A percentile compares a stretch with the other conserved stretches of the same genome.
Evolutionary conservation across 2,329 filamentous ascomycete genomes (phyloP).

Genomic region (Hymenoscyphus fraxineus): DNA sequence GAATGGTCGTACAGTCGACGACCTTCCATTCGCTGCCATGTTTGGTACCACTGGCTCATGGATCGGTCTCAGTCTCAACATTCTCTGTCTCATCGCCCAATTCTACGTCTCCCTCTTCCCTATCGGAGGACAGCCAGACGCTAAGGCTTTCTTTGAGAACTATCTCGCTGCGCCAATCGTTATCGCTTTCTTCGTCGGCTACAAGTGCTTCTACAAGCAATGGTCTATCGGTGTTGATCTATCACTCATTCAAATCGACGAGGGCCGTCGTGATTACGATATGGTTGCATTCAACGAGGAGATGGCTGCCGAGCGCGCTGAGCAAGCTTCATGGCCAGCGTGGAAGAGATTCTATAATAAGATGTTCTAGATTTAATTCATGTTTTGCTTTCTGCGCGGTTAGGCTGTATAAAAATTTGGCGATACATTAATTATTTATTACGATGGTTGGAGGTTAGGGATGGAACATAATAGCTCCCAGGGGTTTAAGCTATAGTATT

Average conservation of each 20-base stretch:
- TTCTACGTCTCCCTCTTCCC: constrained; percentile 46
- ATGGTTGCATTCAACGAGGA: constrained; percentile 32
- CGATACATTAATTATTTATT: not conserved
- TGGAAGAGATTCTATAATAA: constrained; percentile 27
- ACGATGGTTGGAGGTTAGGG: not conserved
- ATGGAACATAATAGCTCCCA: not conserved
- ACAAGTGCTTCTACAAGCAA: constrained; percentile 54
- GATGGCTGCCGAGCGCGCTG: constrained; percentile 30
- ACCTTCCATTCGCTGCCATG: constrained; percentile 46
- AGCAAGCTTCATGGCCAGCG: constrained; percentile 29
- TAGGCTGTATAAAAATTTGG: not conserved
- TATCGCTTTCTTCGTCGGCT: constrained; percentile 56
- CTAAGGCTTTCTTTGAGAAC: constrained; percentile 36
- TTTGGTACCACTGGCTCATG: constrained; percentile 64
- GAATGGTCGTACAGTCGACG: constrained; percentile 50
- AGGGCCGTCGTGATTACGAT: constrained; percentile 32
- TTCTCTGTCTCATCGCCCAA: constrained; percentile 61
- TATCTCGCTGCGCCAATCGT: constrained; percentile 58
- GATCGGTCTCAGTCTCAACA: constrained; percentile 63
- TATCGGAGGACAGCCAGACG: constrained; percentile 43
- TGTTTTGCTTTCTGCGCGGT: not conserved
- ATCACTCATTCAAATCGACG: constrained; percentile 31
- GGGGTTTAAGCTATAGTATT: not conserved
- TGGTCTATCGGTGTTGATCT: constrained; percentile 30
- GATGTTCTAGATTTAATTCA: constrained; percentile 4